Evolutionary conservation across 2,329 filamentous ascomycete genomes (phyloP), one percentile per base, ranked within the genome.

Genomic region (Hypoxylon rubiginosum): DNA sequence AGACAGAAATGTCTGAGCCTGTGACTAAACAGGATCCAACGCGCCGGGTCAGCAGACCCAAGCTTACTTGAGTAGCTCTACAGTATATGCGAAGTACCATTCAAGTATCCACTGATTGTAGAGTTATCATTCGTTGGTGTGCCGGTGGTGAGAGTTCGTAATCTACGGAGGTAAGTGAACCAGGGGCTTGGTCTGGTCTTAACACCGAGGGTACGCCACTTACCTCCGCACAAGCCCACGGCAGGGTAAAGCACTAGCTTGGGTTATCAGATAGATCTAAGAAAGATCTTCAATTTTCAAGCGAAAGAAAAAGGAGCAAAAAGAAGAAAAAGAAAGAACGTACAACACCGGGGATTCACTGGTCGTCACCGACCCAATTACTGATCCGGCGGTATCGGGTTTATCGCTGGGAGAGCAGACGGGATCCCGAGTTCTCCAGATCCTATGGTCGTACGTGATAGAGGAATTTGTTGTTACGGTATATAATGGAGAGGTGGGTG

Each of bases 321-420:
- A 52, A 53, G 3, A 52, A 53, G 3, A 24, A 2, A 24, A 24
- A 24, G 21, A 24, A 24, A 24, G n/a, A 53, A 57, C 62, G 46
- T 61, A 56, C 52, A 53, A 61, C 60, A 58, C 60, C 53, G 15
- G 48, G 53, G 48, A 63, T 63, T 63, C 60, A 48, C 60, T 63
- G 53, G 53, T 62, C 59, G 59, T 62, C 59, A 62, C 59, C 59
- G 59, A 62, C 59, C 59, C 59, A 62, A 57, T 46, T 62, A 62
- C 59, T 62, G 17, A 52, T 62, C 46, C 36, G 59, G 59, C 59
- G 26, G 59, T 62, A 62, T 26, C 52, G 5, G 26, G 59, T 36
- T 62, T 62, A 57, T 62, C 59, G 46, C 17, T 13, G 19, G n/a
- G 15, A 48, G 39, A 48, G 53, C 41, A n/a, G 28, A 36, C 54